Conservation (phyloP, 148 eudicot species). For the Drosera capensis region DNA sequence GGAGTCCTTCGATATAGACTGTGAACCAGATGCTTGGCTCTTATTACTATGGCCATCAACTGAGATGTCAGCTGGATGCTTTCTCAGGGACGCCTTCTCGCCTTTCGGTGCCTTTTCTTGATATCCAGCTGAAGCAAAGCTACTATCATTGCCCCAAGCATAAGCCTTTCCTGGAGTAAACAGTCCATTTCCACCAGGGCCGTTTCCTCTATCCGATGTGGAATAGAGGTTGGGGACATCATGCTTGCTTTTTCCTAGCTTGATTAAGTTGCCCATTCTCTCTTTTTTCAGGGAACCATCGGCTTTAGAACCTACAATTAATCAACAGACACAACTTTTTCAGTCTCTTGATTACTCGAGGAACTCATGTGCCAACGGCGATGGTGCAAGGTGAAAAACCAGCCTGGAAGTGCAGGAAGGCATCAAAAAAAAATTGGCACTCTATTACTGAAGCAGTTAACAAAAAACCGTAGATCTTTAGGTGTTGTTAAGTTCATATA, state of each 20-base stretch:
- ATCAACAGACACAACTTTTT: neutral
- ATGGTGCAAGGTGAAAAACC: too few relatives aligned
- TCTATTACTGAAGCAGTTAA: too few relatives aligned
- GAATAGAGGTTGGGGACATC: slow-evolving; percentile 19
- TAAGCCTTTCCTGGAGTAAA: slow-evolving; percentile 15
- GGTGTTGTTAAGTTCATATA: too few relatives aligned
- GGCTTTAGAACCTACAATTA: slow-evolving; percentile 28
- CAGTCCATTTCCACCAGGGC: slow-evolving; percentile 20
- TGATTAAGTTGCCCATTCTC: slow-evolving; percentile 42
- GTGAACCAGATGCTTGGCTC: slow-evolving; percentile 17
- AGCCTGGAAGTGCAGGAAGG: too few relatives aligned
- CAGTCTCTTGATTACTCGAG: neutral
- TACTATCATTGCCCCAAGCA: slow-evolving; percentile 21
- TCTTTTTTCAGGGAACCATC: slow-evolving; percentile 21
- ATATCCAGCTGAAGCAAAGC: slow-evolving; percentile 13
- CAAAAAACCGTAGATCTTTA: too few relatives aligned
- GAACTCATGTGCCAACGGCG: too few relatives aligned
- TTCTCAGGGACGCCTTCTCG: slow-evolving; percentile 29
- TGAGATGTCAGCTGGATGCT: slow-evolving; percentile 24
- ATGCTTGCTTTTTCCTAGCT: slow-evolving; percentile 38
- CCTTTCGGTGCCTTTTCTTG: slow-evolving; percentile 23
- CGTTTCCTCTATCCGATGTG: slow-evolving; percentile 21
- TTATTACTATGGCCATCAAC: slow-evolving; percentile 21
- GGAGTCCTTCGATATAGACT: slow-evolving; percentile 38
- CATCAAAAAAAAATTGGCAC: too few relatives aligned